These are phyloP conservation scores for Fusarium chuoi DNA, from an alignment of 2,329 filamentous ascomycete genomes.

Conservation along the genomic window DNA sequence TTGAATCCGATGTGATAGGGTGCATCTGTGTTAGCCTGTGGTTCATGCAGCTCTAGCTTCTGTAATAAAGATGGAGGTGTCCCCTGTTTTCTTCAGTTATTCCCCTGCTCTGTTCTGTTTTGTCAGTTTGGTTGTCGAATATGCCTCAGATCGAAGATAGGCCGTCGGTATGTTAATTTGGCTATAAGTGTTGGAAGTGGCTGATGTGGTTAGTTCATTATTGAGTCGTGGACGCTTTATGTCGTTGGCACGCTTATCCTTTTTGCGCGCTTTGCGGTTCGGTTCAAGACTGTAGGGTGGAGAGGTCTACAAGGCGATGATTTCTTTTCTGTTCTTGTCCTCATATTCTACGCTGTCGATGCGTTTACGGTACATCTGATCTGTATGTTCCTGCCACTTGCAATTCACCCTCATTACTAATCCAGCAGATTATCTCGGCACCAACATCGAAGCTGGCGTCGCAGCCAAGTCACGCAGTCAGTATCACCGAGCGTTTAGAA, in stretches of 20 bases:
- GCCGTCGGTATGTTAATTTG: not conserved
- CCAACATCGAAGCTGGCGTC: conserved; percentile 34
- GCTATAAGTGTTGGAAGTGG: fast-evolving
- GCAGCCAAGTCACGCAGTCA: conserved; percentile 2
- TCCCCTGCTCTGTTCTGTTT: not conserved
- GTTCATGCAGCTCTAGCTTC: not conserved
- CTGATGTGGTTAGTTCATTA: conserved; percentile 34
- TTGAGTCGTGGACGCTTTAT: conserved; percentile 48
- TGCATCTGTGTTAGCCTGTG: not conserved
- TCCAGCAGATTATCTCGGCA: conserved; percentile 30
- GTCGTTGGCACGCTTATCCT: conserved; percentile 47
- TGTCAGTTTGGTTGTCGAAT: not conserved
- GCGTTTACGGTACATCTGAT: conserved; percentile 50
- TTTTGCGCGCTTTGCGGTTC: conserved; percentile 48
- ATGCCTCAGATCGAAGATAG: not conserved
- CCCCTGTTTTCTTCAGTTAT: too few species aligned
- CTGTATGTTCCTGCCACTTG: too few species aligned
- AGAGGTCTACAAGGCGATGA: conserved; percentile 53
- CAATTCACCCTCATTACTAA: not conserved
- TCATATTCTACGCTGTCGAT: conserved; percentile 50
- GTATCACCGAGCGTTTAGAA: fast-evolving
- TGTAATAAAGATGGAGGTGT: not conserved
- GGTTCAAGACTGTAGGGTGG: conserved; percentile 51
- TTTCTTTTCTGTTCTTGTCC: conserved; percentile 48
- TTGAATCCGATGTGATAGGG: not conserved